Evolutionary conservation across 768 basidiomycete species (phyloP).

Genomic region (Lanmaoa pseudosensibilis): DNA sequence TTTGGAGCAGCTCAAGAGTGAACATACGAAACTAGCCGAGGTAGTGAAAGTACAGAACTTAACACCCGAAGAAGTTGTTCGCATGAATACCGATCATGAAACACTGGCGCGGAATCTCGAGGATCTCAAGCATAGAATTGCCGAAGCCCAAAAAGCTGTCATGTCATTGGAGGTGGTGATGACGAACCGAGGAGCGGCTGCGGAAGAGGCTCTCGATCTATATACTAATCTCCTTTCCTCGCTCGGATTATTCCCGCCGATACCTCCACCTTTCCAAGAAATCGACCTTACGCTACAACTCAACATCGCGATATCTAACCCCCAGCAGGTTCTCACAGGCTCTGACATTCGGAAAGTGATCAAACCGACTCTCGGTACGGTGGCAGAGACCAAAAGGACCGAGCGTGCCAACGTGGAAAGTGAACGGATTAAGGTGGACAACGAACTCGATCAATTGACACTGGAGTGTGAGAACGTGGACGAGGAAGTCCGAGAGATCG

Average conservation of each 20-base stretch:
- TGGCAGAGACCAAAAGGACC: conserved; percentile 70
- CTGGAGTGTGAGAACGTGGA: conserved; percentile 80
- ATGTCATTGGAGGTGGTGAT: conserved; percentile 84
- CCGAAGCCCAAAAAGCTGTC: conserved; percentile 68
- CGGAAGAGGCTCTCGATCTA: conserved; percentile 78
- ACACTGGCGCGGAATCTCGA: conserved; percentile 69
- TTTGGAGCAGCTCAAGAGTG: conserved; percentile 61
- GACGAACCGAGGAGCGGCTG: conserved; percentile 72
- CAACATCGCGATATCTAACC: conserved; percentile 73
- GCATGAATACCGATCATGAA: conserved; percentile 91
- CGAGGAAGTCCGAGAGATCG: conserved; percentile 71
- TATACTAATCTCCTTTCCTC: conserved; percentile 76
- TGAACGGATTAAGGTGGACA: conserved; percentile 76
- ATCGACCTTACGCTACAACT: conserved; percentile 80
- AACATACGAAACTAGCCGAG: conserved; percentile 60
- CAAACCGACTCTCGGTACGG: conserved; percentile 70
- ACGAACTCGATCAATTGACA: conserved; percentile 76
- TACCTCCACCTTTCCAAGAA: conserved; percentile 67
- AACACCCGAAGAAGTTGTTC: conserved; percentile 84
- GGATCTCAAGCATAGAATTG: conserved; percentile 73
- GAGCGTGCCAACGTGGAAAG: conserved; percentile 72
- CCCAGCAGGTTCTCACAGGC: conserved; percentile 65
- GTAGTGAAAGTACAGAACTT: conserved; percentile 87
- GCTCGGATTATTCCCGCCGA: conserved; percentile 75
- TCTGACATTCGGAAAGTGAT: conserved; percentile 70